Percentiles rank a stretch among this genome's conserved stretches.
Evolutionary conservation across 1,284 basidiomycete genomes (phyloP).

Genomic region (Ustilago crameri): DNA sequence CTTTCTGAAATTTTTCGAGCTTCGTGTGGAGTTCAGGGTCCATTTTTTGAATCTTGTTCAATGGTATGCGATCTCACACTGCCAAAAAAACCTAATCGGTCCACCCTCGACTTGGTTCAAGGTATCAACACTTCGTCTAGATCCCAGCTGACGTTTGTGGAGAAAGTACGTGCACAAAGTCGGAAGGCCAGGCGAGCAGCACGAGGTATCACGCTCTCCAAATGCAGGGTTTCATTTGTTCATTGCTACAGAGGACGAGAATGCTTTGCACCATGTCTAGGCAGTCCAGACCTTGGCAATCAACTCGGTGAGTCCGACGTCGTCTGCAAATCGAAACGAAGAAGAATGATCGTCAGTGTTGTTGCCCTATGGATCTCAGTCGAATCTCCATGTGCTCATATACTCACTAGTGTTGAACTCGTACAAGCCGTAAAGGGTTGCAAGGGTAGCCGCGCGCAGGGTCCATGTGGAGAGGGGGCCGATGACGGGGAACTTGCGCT

Average conservation of each 20-base stretch:
- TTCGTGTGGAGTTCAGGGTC: conserved; percentile 49
- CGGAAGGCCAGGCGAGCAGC: no score
- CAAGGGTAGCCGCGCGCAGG: conserved; percentile 81
- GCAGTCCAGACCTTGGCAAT: conserved; percentile 77
- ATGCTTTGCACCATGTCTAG: conserved; percentile 61
- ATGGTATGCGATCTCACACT: conserved; percentile 5
- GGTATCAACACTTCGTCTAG: no score
- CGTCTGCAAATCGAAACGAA: conserved; percentile 68
- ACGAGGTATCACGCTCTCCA: no score
- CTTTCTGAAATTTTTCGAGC: conserved; percentile 27
- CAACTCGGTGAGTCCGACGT: conserved; percentile 87
- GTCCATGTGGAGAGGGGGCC: conserved; percentile 80
- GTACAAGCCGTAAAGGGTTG: conserved; percentile 90
- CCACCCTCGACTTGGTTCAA: no score
- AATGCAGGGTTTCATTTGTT: not conserved
- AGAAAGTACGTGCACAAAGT: no score
- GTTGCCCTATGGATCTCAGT: not conserved
- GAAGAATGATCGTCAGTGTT: conserved; percentile 6
- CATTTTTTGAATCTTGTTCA: not conserved
- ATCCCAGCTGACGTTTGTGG: no score
- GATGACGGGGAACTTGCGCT: conserved; percentile 85
- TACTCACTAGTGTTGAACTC: conserved; percentile 67
- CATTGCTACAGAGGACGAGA: conserved; percentile 8
- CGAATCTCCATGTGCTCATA: not conserved
- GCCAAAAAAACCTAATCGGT: no score